These are phyloP conservation scores for Lentithecium fluviatile DNA, from an alignment of 495 filamentous ascomycete genomes.

Conservation along the genomic window DNA sequence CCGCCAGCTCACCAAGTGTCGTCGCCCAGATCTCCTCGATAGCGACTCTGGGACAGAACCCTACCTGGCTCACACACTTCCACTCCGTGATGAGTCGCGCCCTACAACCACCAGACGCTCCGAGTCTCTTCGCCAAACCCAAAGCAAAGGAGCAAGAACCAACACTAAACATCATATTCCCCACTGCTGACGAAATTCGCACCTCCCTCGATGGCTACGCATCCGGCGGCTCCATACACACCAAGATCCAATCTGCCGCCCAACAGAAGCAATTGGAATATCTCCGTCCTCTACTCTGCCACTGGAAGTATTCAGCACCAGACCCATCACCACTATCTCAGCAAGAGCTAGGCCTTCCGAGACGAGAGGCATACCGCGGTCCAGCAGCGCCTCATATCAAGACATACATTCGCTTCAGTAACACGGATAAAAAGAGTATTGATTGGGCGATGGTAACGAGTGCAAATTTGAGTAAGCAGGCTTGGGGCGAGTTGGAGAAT, in stretches of 20 bases:
- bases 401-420: constrained; percentile 74
- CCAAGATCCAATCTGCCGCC: constrained; percentile 63
- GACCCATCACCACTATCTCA: not conserved
- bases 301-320: constrained; percentile 53
- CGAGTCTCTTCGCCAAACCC: constrained; percentile 16
- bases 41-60: constrained; percentile 69
- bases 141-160: constrained; percentile 42
- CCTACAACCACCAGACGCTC: not conserved
- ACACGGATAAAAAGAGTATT: constrained; percentile 52
- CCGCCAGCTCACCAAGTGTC: constrained; percentile 49
- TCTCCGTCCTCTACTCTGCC: constrained; percentile 65
- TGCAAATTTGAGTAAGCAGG: constrained; percentile 85
- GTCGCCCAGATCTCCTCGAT: constrained; percentile 80
- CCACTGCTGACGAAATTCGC: constrained; percentile 76
- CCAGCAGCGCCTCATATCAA: constrained; percentile 90
- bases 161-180: constrained; percentile 67
- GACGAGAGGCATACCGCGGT: constrained; percentile 57
- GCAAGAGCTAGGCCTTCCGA: not conserved
- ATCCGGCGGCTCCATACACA: constrained; percentile 75
- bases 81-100: constrained; percentile 52
- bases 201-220: constrained; percentile 73
- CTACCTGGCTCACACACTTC: constrained; percentile 73
- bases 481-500: constrained; percentile 69
- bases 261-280: constrained; percentile 77
- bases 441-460: constrained; percentile 87